Evolutionary conservation across 129 eudicot genomes (phyloP), one percentile per base, ranked within the genome.

Genomic region (Chrysanthemum seticuspe): DNA sequence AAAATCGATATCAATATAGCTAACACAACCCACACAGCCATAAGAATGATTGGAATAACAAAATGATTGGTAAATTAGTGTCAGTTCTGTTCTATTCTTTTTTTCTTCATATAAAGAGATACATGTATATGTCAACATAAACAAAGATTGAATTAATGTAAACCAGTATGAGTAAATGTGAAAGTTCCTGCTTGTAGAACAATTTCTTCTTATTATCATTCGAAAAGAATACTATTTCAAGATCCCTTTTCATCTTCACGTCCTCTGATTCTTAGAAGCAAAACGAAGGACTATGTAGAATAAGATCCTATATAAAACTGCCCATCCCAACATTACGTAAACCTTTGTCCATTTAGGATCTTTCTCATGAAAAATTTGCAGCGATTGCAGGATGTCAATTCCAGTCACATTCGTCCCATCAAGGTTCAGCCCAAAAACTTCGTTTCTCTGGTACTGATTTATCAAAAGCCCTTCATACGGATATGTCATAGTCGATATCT

Each of bases 381-480:
- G 78, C 6, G 93, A 83, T 3, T 83, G 23, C 53, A 90, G 51
- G 36, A 90, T 90, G 6, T 18, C 74, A 13, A 69, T 47, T 57
- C 96, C 96, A 0, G 79, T 70, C 58, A 87, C 78, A 9, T 74
- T 57, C 0, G 62, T 65, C 18, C 79, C 81, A 0, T 1, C 15
- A 11, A 75, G 68, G 19, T 80, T 77, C 10, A 10, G 31, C 2
- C 87, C 96, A 2, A 81, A 90, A 74, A 63, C 10, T 1, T 69
- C 31, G 12, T 48, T 10, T 4, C 85, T 79, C 64, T 83, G 90
- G 74, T 80, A 90, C 79, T 90, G 79, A 50, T 90, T 90, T 76
- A 90, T 87, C 72, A 90, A 47, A 55, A 87, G 85, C 79, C 91
- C 96, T 74, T 90, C 93, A 13, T 90, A 90, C 0, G 96, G 96